phyloP scores from a whole-genome alignment of 805 yeast species.

The Ogataea zsoltii region DNA sequence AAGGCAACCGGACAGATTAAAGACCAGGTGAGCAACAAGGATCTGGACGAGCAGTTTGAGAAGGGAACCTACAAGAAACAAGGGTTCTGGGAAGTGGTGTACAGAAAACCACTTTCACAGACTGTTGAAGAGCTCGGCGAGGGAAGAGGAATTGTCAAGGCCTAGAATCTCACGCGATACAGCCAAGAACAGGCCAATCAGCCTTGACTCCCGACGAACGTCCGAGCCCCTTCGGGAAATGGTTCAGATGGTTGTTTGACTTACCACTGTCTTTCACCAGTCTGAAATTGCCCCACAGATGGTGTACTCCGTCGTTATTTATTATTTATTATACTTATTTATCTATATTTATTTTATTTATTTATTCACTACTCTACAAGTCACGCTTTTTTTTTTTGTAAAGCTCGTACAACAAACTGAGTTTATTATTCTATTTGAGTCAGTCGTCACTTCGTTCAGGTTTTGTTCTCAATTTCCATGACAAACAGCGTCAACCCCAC shows the following conservation, averaged over 20 bases:
- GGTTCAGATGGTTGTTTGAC: too few relatives aligned
- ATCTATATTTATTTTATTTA: constrained; percentile 7
- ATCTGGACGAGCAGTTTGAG: constrained; percentile 35
- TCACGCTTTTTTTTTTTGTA: too few relatives aligned
- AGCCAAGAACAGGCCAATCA: too few relatives aligned
- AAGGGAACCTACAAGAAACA: constrained; percentile 41
- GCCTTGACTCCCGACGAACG: too few relatives aligned
- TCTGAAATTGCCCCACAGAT: too few relatives aligned
- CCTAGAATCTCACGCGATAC: constrained; percentile 1
- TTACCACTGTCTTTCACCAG: too few relatives aligned
- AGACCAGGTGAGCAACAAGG: constrained; percentile 40
- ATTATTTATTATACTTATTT: constrained; percentile 12
- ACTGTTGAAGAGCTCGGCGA: constrained; percentile 75
- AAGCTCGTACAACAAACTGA: too few relatives aligned
- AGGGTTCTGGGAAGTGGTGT: constrained; percentile 78
- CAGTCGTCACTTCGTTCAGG: not conserved
- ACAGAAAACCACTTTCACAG: constrained; percentile 80
- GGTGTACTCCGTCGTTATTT: too few relatives aligned
- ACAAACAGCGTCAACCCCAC: too few relatives aligned
- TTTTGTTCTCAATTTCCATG: constrained; percentile 1
- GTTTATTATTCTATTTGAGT: constrained; percentile 1
- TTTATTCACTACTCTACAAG: constrained; percentile 5
- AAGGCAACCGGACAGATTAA: constrained; percentile 39
- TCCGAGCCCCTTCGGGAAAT: too few relatives aligned
- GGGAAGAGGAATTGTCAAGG: constrained; percentile 55